Conservation (phyloP, 306 rosid species). For the Alnus rubra region DNA sequence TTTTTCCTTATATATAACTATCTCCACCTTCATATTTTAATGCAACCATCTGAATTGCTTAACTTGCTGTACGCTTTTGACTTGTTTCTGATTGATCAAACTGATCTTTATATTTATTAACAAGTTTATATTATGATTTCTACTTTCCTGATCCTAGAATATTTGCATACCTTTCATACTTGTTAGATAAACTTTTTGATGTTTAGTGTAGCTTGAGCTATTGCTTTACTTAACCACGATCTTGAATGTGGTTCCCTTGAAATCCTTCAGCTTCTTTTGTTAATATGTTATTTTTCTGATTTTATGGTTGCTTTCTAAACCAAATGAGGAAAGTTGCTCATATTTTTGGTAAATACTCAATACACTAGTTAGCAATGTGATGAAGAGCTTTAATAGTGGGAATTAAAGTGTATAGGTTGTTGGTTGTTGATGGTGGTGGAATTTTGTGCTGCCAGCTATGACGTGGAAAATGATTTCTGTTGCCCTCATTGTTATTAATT, state of each 20-base stretch:
- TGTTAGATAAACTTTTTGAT: not conserved
- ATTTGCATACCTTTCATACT: no score
- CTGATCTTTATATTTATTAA: not conserved
- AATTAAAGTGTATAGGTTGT: not conserved
- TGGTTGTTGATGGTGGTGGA: not conserved
- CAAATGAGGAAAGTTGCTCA: not conserved
- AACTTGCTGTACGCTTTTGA: slow-evolving; percentile 9
- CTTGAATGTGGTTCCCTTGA: not conserved
- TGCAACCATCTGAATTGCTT: slow-evolving; percentile 17
- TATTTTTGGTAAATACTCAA: not conserved
- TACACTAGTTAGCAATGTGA: not conserved
- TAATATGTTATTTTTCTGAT: not conserved
- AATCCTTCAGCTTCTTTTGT: not conserved
- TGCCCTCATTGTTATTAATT: not conserved
- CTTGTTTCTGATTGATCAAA: slow-evolving; percentile 20
- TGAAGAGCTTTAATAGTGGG: not conserved
- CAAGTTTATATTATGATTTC: not conserved
- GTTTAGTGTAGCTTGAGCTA: not conserved
- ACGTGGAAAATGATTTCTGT: not conserved
- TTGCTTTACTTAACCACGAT: not conserved
- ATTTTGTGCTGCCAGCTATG: not conserved
- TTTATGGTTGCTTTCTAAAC: not conserved
- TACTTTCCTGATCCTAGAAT: not conserved
- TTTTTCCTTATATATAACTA: not conserved
- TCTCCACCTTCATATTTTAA: slow-evolving; percentile 19